Conservation (phyloP, 768 basidiomycete species). For the Lactarius quietus region DNA sequence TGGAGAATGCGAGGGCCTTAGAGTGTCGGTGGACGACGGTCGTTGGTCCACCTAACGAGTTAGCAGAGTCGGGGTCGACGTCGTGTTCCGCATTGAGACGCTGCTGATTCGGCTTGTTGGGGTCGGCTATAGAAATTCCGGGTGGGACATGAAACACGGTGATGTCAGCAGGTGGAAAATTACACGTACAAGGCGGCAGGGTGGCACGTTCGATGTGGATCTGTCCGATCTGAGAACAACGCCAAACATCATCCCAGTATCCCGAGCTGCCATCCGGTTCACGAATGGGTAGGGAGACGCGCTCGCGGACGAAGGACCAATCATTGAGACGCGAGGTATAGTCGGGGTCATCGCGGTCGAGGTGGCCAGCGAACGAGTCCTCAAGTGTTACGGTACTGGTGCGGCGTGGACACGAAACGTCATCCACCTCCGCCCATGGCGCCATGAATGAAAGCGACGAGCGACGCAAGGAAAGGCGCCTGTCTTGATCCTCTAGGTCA, state of each 20-base stretch:
- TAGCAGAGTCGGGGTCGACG: slow-evolving; percentile 45
- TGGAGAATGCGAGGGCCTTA: slow-evolving; percentile 72
- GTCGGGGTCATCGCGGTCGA: slow-evolving; percentile 39
- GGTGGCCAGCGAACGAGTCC: slow-evolving; percentile 39
- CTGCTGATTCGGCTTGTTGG: slow-evolving; percentile 62
- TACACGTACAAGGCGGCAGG: slow-evolving; percentile 22
- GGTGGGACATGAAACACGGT: slow-evolving; percentile 5
- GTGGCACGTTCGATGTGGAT: slow-evolving; percentile 21
- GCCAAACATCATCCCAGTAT: slow-evolving; percentile 26
- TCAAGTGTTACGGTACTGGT: slow-evolving; percentile 30
- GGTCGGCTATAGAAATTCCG: slow-evolving; percentile 39
- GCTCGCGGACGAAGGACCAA: slow-evolving; percentile 19
- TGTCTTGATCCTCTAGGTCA: background rate
- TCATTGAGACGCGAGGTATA: slow-evolving; percentile 33
- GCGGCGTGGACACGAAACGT: slow-evolving; percentile 10
- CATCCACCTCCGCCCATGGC: slow-evolving; percentile 16
- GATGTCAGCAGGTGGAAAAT: background rate
- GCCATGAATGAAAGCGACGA: slow-evolving; percentile 23
- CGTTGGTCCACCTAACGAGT: slow-evolving; percentile 51
- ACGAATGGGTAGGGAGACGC: background rate
- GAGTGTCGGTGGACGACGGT: slow-evolving; percentile 82
- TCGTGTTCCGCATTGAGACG: slow-evolving; percentile 61
- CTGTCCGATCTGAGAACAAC: slow-evolving; percentile 38
- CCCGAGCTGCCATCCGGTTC: slow-evolving; percentile 19
- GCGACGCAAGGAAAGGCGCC: too few relatives aligned